Evolutionary conservation across 1,284 basidiomycete species (phyloP).

Genomic region (Cryptococcus amylolentus): DNA sequence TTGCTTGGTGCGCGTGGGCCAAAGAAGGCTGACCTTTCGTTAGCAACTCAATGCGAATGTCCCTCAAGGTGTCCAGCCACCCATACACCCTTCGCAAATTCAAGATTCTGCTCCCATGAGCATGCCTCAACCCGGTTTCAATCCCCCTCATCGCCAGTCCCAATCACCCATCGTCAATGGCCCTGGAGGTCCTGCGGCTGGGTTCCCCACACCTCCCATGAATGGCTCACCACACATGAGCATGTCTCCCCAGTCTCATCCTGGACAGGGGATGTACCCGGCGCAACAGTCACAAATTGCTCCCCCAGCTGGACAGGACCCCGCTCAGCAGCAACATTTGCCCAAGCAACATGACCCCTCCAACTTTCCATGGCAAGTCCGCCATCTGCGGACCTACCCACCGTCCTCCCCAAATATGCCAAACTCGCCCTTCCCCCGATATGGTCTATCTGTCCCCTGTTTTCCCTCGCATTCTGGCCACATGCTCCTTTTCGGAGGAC

Average conservation of each 20-base stretch:
- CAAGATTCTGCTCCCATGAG: neutral
- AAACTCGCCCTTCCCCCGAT: slow-evolving; percentile 81
- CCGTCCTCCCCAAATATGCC: slow-evolving; percentile 27
- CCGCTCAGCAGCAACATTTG: neutral
- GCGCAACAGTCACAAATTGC: no score
- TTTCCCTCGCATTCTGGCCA: slow-evolving; percentile 77
- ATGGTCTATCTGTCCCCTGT: slow-evolving; percentile 92
- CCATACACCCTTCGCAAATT: no score
- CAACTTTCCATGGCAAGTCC: slow-evolving; percentile 32
- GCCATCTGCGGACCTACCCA: slow-evolving; percentile 21
- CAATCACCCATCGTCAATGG: neutral
- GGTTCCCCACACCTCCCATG: neutral
- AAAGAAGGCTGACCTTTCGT: neutral
- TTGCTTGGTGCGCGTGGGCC: neutral
- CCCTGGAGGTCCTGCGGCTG: neutral
- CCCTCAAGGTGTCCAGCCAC: neutral
- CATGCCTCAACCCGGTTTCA: neutral
- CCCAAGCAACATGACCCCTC: neutral
- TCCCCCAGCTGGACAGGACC: neutral
- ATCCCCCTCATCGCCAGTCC: neutral
- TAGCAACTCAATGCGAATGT: neutral
- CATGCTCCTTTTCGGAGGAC: slow-evolving; percentile 93
- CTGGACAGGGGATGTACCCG: no score
- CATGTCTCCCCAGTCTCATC: neutral
- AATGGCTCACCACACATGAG: neutral